phyloP scores from a whole-genome alignment of 2,329 filamentous ascomycete species.

The Bisporella sp. region DNA sequence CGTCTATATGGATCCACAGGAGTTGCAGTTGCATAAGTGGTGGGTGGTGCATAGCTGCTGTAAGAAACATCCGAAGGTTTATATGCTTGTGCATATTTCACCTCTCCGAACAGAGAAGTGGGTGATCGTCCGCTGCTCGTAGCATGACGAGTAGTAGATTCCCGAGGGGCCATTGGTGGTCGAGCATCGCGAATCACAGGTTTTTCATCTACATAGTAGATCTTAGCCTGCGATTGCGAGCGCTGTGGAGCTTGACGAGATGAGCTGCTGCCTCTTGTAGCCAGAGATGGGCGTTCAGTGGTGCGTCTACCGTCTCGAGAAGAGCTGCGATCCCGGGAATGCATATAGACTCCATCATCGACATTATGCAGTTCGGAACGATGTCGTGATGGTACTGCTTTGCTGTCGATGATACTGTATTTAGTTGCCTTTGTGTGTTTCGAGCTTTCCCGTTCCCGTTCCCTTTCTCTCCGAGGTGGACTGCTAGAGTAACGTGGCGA shows the following conservation, averaged over 20 bases:
- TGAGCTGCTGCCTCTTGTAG: conserved; percentile 3
- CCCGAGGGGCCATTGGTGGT: conserved; percentile 9
- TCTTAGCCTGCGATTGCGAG: conserved; percentile 6
- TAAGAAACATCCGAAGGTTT: neutral
- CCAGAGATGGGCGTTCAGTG: conserved; percentile 11
- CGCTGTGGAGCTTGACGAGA: conserved; percentile 6
- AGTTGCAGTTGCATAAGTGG: no score
- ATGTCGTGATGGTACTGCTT: conserved; percentile 7
- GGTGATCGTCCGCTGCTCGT: neutral
- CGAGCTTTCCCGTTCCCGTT: conserved; percentile 3
- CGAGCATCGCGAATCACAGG: conserved; percentile 11
- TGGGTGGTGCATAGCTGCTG: neutral
- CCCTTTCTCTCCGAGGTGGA: conserved; percentile 5
- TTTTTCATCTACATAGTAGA: conserved; percentile 14
- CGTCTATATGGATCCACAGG: neutral
- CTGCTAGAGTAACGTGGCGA: conserved; percentile 11
- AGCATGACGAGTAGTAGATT: neutral
- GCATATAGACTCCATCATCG: conserved; percentile 11
- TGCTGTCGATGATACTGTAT: conserved; percentile 7
- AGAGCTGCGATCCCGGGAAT: conserved; percentile 16
- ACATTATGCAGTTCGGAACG: conserved; percentile 13
- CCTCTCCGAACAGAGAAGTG: neutral
- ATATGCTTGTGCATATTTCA: neutral
- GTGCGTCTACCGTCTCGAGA: conserved; percentile 15
- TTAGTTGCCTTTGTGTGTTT: conserved; percentile 1